Base-by-base conservation (phyloP, 1,284 basidiomycete genomes). In the Dichomitus squalens region DNA sequence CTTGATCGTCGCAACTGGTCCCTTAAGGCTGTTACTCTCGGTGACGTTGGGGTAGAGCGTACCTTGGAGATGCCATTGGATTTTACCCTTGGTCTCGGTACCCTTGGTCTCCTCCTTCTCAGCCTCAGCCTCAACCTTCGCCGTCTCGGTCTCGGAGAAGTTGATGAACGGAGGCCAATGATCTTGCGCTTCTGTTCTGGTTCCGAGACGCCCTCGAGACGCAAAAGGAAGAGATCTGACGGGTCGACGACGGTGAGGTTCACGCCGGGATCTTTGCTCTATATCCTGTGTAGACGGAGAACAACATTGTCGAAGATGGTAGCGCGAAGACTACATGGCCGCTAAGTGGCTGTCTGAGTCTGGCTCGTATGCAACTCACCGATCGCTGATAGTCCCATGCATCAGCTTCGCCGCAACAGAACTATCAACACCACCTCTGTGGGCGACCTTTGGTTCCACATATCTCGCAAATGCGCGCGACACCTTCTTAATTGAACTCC, bases 251-350 rank as follows among this genome's bases (percentile, higher is more conserved):
- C 92, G 9, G 93, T 96, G 54, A 99, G 84, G 76, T 97, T 98
- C 67, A 99, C 95, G 53, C 96, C 96, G 56, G 99, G 87, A 70
- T 98, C 87, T 68, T 88, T 85, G 74, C 90, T 93, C 44, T 99
- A 84, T 95, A 97, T 98, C 66, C 92, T 87, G 76, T 97, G 77
- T n/a, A 91, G 77, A 50, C 97, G 91, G 31, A 99, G 82, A 35
- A 99, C 96, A 64, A 97, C 97, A 70, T 99, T 99, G 78, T 99
- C 97, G 52, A 99, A 97, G 95, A 99, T 97, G 77, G 99, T 97
- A 11, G 96, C 97, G 72, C 98, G 97, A 83, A 99, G 99, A 60
- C 94, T 95, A 57, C 3, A 49, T 25, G 23, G 16, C 31, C 16
- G 25, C 20, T 60, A 33, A 49, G 33, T 9, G 49, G 14, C 39